Percentiles rank a stretch among this genome's conserved stretches.
phyloP scores from a whole-genome alignment of 108 stramenopile genomes.

The Nitzschia inconspicua region DNA sequence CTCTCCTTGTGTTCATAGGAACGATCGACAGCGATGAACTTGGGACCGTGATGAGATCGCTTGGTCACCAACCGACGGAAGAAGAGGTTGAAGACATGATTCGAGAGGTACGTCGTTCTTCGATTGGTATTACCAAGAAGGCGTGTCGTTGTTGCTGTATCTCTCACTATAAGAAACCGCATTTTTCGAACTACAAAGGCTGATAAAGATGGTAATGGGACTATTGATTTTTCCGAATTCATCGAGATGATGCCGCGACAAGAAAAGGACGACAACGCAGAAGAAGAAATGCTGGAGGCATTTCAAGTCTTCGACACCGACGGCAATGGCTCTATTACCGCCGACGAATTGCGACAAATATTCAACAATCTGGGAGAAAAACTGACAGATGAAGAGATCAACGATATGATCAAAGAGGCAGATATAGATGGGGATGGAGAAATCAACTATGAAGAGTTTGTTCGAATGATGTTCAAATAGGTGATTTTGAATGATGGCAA shows the following conservation, averaged over 20 bases:
- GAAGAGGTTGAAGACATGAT: conserved; percentile 99
- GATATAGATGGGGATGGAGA: conserved; percentile 96
- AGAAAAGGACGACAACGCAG: conserved; percentile 99
- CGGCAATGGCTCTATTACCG: conserved; percentile 99
- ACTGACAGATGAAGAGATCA: conserved; percentile 99
- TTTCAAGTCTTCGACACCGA: conserved; percentile 99
- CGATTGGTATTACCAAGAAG: not conserved
- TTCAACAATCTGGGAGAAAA: conserved; percentile 99
- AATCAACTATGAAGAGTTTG: conserved; percentile 43
- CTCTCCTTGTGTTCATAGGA: conserved; percentile 43
- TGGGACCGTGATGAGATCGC: conserved; percentile 98
- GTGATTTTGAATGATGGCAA: too few relatives aligned
- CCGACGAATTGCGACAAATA: conserved; percentile 99
- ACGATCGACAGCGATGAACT: conserved; percentile 99
- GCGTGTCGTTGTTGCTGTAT: not conserved
- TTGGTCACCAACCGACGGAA: conserved; percentile 99
- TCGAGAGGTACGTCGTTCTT: conserved; percentile 83
- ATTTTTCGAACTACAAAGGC: conserved; percentile 26
- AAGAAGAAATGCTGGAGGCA: conserved; percentile 99
- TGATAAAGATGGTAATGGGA: conserved; percentile 99
- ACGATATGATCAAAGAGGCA: conserved; percentile 99
- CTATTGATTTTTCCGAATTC: conserved; percentile 99
- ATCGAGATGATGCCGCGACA: conserved; percentile 99
- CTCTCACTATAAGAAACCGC: not conserved
- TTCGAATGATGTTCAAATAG: conserved; percentile 38